Evolutionary conservation across 352 stramenopile species (phyloP), one percentile per base, ranked within the genome.

Genomic region (Halophytophthora polymorphica): DNA sequence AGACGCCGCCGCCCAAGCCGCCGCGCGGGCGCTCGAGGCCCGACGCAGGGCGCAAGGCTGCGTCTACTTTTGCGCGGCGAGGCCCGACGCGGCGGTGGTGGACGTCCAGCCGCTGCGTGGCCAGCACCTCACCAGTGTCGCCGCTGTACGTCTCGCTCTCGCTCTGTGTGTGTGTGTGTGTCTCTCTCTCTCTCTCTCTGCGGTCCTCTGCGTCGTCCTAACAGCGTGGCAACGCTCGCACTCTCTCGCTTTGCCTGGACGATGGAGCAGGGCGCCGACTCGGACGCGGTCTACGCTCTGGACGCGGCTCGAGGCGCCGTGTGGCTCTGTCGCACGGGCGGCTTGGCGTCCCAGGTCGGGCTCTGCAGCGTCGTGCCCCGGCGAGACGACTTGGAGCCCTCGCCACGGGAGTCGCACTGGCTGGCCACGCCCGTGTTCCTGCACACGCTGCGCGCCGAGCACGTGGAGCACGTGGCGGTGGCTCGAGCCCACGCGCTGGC

Each of bases 291-390:
- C 28, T 93, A 90, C 45, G 67, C 77, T 1, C 50, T 93, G n/a
- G 70, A 90, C 43, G 57, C 39, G 6, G 54, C 53, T n/a, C 63
- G 72, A 42, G 82, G 82, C 2, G 56, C 72, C 10, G 57, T 77
- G 6, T 90, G 79, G 82, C 45, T 93, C n/a, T 93, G 82, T 62
- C 81, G 80, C 38, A 90, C 82, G 0, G 80, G 78, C 15, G 82
- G 78, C 0, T 55, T 81, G 48, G 68, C 78, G 1, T 85, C 76
- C 0, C 82, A 90, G 46, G 64, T 87, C n/a, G 77, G 75, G 11
- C 53, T 89, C 8, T 89, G 77, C 53, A 83, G 66, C 38, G 46
- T 64, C 21, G 35, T 68, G 25, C 48, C 61, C 33, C 66, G 66
- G 35, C 58, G 54, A 12, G 52, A 68, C 34, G 61, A 74, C 11